Percentiles rank a stretch among this genome's conserved stretches.
Evolutionary conservation across 495 filamentous ascomycete genomes (phyloP).

Genomic region (Penicillium nucicola): DNA sequence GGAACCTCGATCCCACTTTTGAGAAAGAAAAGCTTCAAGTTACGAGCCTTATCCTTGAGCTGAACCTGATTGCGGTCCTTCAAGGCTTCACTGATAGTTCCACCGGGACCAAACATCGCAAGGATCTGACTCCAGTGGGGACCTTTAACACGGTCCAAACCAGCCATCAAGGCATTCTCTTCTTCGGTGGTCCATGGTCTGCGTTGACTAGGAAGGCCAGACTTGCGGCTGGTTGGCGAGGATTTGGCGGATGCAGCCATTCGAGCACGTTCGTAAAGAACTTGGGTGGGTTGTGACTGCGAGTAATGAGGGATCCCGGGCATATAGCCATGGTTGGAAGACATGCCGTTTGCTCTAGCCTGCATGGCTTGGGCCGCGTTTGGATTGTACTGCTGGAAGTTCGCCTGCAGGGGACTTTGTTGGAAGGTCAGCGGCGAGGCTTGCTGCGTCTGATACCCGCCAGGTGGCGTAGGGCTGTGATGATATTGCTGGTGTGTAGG

Average conservation of each 20-base stretch:
- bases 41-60: conserved; percentile 92
- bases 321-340: conserved; percentile 45
- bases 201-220: conserved; percentile 77
- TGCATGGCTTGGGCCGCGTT: conserved; percentile 35
- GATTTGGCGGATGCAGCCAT: conserved; percentile 78
- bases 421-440: conserved; percentile 37
- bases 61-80: conserved; percentile 95
- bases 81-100: conserved; percentile 77
- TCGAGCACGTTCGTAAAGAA: conserved; percentile 78
- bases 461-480: conserved; percentile 36
- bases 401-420: conserved; percentile 38
- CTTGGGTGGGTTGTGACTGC: conserved; percentile 73
- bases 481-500: conserved; percentile 35
- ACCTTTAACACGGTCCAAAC: conserved; percentile 85
- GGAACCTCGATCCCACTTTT: conserved; percentile 93
- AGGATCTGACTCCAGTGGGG: conserved; percentile 97
- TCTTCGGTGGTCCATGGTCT: conserved; percentile 89
- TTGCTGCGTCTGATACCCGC: conserved; percentile 33
- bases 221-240: conserved; percentile 67
- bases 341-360: conserved; percentile 29
- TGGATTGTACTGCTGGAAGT: conserved; percentile 47
- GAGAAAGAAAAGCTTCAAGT: conserved; percentile 91
- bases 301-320: conserved; percentile 57
- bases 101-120: conserved; percentile 79
- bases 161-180: conserved; percentile 89